Conservation (phyloP, 495 filamentous ascomycete genomes). For the Hyphodiscus hymeniophilus region DNA sequence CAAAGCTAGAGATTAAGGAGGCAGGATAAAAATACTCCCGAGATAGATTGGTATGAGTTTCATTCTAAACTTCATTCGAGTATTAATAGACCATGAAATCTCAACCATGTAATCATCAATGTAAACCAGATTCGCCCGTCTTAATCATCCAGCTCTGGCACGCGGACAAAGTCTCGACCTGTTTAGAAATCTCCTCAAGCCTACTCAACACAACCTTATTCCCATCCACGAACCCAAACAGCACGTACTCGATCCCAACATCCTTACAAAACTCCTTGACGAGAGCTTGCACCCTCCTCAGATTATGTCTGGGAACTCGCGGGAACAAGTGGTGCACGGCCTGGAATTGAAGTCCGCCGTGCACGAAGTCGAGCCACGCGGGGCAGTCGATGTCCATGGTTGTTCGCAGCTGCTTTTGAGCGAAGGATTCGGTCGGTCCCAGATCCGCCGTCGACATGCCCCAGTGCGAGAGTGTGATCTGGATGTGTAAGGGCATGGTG, state of each 20-base stretch:
- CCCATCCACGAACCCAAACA: slow-evolving; percentile 88
- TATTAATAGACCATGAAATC: too few species aligned
- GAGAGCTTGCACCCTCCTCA: slow-evolving; percentile 68
- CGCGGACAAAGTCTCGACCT: slow-evolving; percentile 75
- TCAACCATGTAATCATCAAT: too few species aligned
- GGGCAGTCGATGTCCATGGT: slow-evolving; percentile 98
- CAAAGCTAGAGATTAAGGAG: too few species aligned
- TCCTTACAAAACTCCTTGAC: slow-evolving; percentile 86
- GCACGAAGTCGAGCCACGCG: slow-evolving; percentile 88
- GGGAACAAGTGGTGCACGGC: slow-evolving; percentile 94
- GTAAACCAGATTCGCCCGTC: too few species aligned
- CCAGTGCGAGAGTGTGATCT: slow-evolving; percentile 93
- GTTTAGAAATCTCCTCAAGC: slow-evolving; percentile 76
- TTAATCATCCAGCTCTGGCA: too few species aligned
- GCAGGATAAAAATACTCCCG: too few species aligned
- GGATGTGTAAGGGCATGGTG: slow-evolving; percentile 78
- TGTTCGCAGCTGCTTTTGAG: slow-evolving; percentile 91
- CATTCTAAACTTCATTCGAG: too few species aligned
- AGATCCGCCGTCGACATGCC: slow-evolving; percentile 91
- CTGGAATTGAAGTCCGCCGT: slow-evolving; percentile 93
- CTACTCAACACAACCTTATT: slow-evolving; percentile 79
- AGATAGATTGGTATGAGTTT: too few species aligned
- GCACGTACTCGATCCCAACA: slow-evolving; percentile 81
- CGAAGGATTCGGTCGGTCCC: slow-evolving; percentile 80
- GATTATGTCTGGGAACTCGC: slow-evolving; percentile 83